A percentile compares a stretch with the other conserved stretches of the same genome.
Evolutionary conservation across 2,329 filamentous ascomycete species (phyloP).

Genomic region (Trichoderma gracile): DNA sequence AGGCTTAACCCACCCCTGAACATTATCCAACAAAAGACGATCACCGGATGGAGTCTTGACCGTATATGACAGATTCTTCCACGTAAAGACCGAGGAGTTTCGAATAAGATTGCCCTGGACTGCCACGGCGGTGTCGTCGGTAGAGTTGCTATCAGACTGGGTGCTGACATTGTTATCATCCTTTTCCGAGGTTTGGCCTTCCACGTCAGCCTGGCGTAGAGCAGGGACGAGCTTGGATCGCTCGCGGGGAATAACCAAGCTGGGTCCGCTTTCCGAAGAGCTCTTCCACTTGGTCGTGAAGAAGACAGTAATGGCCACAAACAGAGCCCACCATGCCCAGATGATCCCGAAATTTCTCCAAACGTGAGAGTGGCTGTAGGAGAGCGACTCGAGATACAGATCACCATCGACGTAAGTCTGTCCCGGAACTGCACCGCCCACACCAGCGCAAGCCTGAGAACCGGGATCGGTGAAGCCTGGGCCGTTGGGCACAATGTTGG

Average conservation of each 20-base stretch:
- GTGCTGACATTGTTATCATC: conserved; percentile 14
- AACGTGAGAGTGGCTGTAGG: conserved; percentile 53
- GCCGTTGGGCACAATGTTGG: conserved; percentile 54
- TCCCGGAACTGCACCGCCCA: conserved; percentile 55
- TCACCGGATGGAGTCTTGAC: conserved; percentile 63
- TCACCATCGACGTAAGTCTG: conserved; percentile 55
- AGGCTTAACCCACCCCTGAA: conserved; percentile 82
- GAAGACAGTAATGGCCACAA: conserved; percentile 58
- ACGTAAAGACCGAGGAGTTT: conserved; percentile 71
- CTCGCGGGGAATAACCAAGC: conserved; percentile 64
- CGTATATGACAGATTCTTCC: conserved; percentile 70
- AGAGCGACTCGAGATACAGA: conserved; percentile 57
- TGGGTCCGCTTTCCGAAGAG: conserved; percentile 52
- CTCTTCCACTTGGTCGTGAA: conserved; percentile 59
- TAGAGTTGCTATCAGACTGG: conserved; percentile 13
- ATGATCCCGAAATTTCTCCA: conserved; percentile 65
- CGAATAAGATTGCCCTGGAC: conserved; percentile 47
- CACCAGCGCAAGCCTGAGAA: conserved; percentile 57
- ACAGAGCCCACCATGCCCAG: conserved; percentile 64
- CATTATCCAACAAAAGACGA: conserved; percentile 72
- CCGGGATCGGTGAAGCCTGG: conserved; percentile 46
- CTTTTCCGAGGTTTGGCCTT: conserved; percentile 42
- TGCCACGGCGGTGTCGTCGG: conserved; percentile 30
- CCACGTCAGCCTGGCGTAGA: conserved; percentile 48
- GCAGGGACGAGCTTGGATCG: conserved; percentile 44